These are phyloP conservation scores for Mycena metata DNA, from an alignment of 768 basidiomycete genomes.

Conservation along the genomic window DNA sequence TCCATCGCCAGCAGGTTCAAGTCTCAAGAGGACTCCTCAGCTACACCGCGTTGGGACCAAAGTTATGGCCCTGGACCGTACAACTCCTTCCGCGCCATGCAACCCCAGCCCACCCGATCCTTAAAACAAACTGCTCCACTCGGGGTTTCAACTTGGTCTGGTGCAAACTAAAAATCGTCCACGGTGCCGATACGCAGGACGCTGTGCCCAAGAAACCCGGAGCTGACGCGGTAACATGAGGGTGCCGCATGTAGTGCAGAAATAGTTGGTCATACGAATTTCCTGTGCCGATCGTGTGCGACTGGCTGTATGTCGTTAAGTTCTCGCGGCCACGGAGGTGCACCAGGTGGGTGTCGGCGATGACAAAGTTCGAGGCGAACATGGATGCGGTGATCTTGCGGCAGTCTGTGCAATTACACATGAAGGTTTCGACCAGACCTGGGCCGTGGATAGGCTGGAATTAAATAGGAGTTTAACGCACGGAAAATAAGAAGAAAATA, in stretches of 20 bases:
- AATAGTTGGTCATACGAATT: conserved; percentile 16
- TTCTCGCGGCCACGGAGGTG: conserved; percentile 21
- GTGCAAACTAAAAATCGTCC: conserved; percentile 13
- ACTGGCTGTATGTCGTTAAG: conserved; percentile 3
- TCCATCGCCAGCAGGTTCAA: too few species aligned
- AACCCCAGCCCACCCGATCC: conserved; percentile 7
- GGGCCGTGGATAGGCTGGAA: conserved; percentile 21
- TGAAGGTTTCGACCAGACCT: conserved; percentile 25
- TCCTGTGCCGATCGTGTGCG: conserved; percentile 3
- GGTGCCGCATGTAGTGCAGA: conserved; percentile 27
- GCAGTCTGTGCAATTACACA: conserved; percentile 36
- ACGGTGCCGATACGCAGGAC: conserved; percentile 22
- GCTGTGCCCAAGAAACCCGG: not conserved
- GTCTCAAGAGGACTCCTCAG: too few species aligned
- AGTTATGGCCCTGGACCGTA: too few species aligned
- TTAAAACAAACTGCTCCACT: conserved; percentile 15
- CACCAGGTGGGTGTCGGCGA: conserved; percentile 9
- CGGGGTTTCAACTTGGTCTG: conserved; percentile 25
- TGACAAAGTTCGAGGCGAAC: conserved; percentile 31
- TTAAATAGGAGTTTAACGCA: too few species aligned
- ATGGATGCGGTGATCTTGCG: conserved; percentile 32
- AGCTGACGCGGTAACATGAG: conserved; percentile 27
- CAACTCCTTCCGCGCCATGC: too few species aligned
- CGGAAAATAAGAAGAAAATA: too few species aligned
- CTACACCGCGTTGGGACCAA: too few species aligned